Evolutionary conservation across 805 yeast species (phyloP), one percentile per base, ranked within the genome.

Genomic region (Lipomyces lipofer): DNA sequence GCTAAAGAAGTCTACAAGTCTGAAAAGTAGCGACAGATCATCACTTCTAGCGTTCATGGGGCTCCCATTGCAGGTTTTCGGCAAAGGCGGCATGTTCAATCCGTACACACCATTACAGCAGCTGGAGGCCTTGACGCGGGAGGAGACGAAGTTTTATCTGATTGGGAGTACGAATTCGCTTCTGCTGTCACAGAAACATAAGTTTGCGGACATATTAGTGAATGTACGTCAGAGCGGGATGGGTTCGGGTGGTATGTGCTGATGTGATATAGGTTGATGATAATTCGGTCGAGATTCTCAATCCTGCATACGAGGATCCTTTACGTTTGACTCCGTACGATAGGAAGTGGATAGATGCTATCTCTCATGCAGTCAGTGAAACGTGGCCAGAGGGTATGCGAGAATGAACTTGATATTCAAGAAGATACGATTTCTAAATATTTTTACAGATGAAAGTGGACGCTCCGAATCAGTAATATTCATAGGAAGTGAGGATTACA

Each of bases 101-200:
- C 98, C 99, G 1, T 94, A 92, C 71, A 77, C 91, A n/a, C 95
- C 98, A 0, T 73, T 94, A 51, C 99, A 92, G 69, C 98, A 92
- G 66, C 73, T 92, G 52, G 86, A 86, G 49, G 90, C 86, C 62
- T 74, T 94, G 49, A 75, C 74, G 29, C 76, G 78, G 19, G 72
- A 74, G 1, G 78, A 77, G 47, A 78, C 91, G 0, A 73, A 77
- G 32, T 82, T 83, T 66, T 94, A 82, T 62, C 72, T 88, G 66
- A 79, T 88, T 46, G 99, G 99, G 0, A 84, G 95, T 39, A 90
- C 97, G 3, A 94, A 94, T 71, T 83, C 91, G 38, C 73, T 94
- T 36, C 74, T 94, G 39, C 71, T 86, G 43, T 85, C 84, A 64
- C 88, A 84, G 58, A 81, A 81, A 53, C 66, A 72, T 1, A 78